These are phyloP conservation scores for Globisporangium mamillatum DNA, from an alignment of 352 stramenopile genomes.

Conservation along the genomic window DNA sequence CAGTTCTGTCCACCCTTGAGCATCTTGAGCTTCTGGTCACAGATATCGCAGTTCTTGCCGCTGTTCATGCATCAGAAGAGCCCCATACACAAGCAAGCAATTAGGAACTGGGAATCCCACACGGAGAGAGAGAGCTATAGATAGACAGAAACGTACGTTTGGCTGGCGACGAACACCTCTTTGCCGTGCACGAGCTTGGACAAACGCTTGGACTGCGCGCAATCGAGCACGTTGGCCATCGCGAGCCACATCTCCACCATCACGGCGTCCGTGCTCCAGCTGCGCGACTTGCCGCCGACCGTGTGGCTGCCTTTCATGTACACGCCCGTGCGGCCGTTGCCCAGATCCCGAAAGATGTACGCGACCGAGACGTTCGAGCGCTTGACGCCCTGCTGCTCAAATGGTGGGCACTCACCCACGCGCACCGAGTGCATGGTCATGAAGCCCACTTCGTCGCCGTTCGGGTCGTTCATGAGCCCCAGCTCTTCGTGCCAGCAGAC, in stretches of 20 bases:
- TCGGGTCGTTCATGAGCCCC: constrained; percentile 41
- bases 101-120: not conserved
- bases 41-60: constrained; percentile 59
- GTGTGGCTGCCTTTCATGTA: constrained; percentile 63
- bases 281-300: constrained; percentile 53
- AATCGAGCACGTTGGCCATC: constrained; percentile 50
- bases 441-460: constrained; percentile 57
- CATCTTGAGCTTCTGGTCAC: constrained; percentile 52
- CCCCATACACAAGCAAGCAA: not conserved
- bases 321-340: constrained; percentile 46
- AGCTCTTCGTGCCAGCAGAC: constrained; percentile 67
- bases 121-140: not conserved
- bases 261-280: constrained; percentile 50
- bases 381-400: constrained; percentile 52
- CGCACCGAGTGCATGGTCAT: constrained; percentile 57
- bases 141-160: constrained; percentile 31
- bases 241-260: constrained; percentile 63
- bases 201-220: constrained; percentile 54
- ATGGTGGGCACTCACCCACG: constrained; percentile 50
- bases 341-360: constrained; percentile 57
- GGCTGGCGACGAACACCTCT: constrained; percentile 45
- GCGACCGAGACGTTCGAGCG: constrained; percentile 52
- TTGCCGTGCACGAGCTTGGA: constrained; percentile 49
- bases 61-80: constrained; percentile 1
- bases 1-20: constrained; percentile 51